Evolutionary conservation across 352 stramenopile genomes (phyloP).

Genomic region (Globisporangium mamillatum): DNA sequence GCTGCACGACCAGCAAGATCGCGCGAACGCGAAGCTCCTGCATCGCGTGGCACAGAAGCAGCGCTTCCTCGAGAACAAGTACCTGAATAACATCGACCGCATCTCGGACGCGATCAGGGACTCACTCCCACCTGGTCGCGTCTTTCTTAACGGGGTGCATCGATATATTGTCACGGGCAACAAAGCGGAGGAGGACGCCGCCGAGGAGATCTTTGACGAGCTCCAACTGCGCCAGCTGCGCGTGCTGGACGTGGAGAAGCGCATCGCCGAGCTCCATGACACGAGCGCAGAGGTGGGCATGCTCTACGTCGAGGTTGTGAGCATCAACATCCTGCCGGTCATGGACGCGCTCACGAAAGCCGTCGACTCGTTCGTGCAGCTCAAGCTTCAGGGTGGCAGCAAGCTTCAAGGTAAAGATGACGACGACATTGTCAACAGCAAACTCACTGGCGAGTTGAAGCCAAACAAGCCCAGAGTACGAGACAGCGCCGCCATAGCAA

Average conservation of each 20-base stretch:
- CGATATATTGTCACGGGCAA: constrained; percentile 68
- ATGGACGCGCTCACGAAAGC: constrained; percentile 52
- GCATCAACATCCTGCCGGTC: constrained; percentile 66
- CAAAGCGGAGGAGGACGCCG: constrained; percentile 62
- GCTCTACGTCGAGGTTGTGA: constrained; percentile 54
- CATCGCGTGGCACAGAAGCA: constrained; percentile 18
- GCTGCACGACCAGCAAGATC: constrained; percentile 39
- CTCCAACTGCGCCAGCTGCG: constrained; percentile 37
- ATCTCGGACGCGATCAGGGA: constrained; percentile 27
- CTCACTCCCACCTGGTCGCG: constrained; percentile 35
- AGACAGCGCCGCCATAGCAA: not conserved
- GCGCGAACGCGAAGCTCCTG: constrained; percentile 28
- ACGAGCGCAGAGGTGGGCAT: constrained; percentile 27
- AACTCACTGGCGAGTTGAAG: not conserved
- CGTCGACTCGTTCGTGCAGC: constrained; percentile 55
- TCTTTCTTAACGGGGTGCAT: constrained; percentile 75
- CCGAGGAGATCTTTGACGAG: constrained; percentile 70
- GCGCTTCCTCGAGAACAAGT: constrained; percentile 57
- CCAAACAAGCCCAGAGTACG: not conserved
- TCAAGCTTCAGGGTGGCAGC: constrained; percentile 31
- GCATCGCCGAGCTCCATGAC: constrained; percentile 32
- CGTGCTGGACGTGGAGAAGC: constrained; percentile 36
- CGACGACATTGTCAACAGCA: constrained; percentile 5
- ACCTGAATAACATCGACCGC: constrained; percentile 47
- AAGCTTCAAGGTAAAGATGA: not conserved